Base-by-base conservation (phyloP, 2,329 filamentous ascomycete genomes). In the Chaetomium sp. region DNA sequence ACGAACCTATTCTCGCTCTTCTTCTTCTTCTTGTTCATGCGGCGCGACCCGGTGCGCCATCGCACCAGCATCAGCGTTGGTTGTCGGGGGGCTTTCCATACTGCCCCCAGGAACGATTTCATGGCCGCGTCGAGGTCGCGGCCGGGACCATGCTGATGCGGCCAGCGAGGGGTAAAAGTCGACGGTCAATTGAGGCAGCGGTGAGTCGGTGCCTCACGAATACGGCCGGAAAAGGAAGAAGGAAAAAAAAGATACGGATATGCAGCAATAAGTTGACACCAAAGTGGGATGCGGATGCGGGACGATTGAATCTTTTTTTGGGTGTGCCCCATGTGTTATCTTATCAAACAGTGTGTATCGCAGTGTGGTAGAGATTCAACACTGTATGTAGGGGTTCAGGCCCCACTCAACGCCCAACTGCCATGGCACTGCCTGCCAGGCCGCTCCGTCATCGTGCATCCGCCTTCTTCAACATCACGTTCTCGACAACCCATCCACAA, bases 31-130 rank as follows among this genome's bases (percentile, higher is more conserved):
- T 27, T 27, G 40, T 11, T 7, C 12, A 42, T 11, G 40, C 40
- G 11, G 6, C 11, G 14, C 40, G 11, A 42, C 40, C 14, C 9
- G 19, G 12, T 11, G 43, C 43, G 56, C 49, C 53, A 56, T 54
- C 45, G 53, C 34, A 33, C 43, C 36, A 50, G 2, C 9, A 50
- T 44, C 9, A 11, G 52, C 4, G 50, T 50, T 19, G 51, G 53
- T 51, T 55, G 56, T 49, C 49, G 46, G 11, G 62, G 58, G 38
- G 53, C 54, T 55, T 48, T 62, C 61, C 58, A 59, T 36, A 58
- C 55, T 43, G 56, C 38, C 49, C 57, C 57, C 41, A 61, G 60
- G 57, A 66, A 46, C 41, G 59, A 59, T 52, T 62, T 65, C 65
- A 66, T 66, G 56, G 52, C 65, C 52, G 59, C 58, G 45, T 55